Percentiles rank a stretch among this genome's conserved stretches.
Evolutionary conservation across 495 filamentous ascomycete species (phyloP).

Genomic region (Aspergillus carlsbadensis): DNA sequence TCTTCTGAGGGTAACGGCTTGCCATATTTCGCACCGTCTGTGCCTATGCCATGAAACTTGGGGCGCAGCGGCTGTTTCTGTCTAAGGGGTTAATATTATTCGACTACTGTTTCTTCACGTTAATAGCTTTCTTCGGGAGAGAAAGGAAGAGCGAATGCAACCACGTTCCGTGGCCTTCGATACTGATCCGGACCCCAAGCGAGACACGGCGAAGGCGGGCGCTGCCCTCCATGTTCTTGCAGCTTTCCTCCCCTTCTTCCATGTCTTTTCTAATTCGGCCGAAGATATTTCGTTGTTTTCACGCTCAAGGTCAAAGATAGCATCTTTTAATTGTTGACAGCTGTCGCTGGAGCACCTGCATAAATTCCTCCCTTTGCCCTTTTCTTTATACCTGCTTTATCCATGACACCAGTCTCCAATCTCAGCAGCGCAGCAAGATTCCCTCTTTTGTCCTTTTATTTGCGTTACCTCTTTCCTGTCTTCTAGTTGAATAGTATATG

Average conservation of each 20-base stretch:
- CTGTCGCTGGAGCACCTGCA: slow-evolving; percentile 31
- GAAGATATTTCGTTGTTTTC: slow-evolving; percentile 23
- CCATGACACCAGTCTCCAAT: slow-evolving; percentile 41
- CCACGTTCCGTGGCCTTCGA: slow-evolving; percentile 25
- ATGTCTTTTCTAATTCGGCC: slow-evolving; percentile 25
- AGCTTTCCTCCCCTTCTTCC: slow-evolving; percentile 20
- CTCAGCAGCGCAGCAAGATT: slow-evolving; percentile 47
- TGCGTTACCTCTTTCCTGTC: slow-evolving; percentile 31
- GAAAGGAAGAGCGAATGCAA: slow-evolving; percentile 26
- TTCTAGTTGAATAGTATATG: slow-evolving; percentile 38
- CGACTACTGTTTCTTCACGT: slow-evolving; percentile 48
- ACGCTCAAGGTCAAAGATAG: slow-evolving; percentile 36
- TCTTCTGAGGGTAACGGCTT: slow-evolving; percentile 25
- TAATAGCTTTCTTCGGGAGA: slow-evolving; percentile 45
- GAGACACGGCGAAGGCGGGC: slow-evolving; percentile 12
- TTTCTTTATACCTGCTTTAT: slow-evolving; percentile 30
- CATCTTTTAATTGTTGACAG: slow-evolving; percentile 39
- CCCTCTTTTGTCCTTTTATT: slow-evolving; percentile 39
- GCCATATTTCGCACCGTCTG: slow-evolving; percentile 38
- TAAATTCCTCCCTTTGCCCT: slow-evolving; percentile 26
- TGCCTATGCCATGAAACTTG: slow-evolving; percentile 44
- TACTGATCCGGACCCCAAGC: slow-evolving; percentile 13
- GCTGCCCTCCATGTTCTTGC: slow-evolving; percentile 15
- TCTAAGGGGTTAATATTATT: slow-evolving; percentile 47
- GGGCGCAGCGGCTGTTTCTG: slow-evolving; percentile 41